Evolutionary conservation across 2,329 filamentous ascomycete genomes (phyloP).

Genomic region (Pseudopyricularia javanii): DNA sequence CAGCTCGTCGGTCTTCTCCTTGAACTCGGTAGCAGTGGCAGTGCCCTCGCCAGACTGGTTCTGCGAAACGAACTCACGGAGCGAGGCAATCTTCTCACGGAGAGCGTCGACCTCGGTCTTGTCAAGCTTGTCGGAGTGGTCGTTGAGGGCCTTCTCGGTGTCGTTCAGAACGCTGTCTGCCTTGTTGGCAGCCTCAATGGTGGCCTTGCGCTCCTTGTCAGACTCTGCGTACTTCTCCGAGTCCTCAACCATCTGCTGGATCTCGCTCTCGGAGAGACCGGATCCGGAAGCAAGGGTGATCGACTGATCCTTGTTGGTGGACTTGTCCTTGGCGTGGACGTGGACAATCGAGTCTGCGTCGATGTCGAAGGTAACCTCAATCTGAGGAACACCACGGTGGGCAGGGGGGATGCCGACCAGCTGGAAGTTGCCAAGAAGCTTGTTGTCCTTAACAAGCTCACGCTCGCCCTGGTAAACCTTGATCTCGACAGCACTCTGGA

Average conservation of each 20-base stretch:
- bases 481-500: slow-evolving; percentile 98
- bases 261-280: slow-evolving; percentile 88
- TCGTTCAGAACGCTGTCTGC: slow-evolving; percentile 94
- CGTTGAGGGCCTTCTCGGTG: slow-evolving; percentile 95
- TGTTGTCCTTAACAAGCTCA: slow-evolving; percentile 98
- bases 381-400: slow-evolving; percentile 88
- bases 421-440: slow-evolving; percentile 98
- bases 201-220: slow-evolving; percentile 92
- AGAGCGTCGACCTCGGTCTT: slow-evolving; percentile 90
- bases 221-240: slow-evolving; percentile 91
- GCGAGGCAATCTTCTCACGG: slow-evolving; percentile 78
- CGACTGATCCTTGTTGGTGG: slow-evolving; percentile 97
- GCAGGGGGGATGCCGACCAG: slow-evolving; percentile 93
- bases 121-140: slow-evolving; percentile 91
- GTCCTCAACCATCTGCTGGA: slow-evolving; percentile 94
- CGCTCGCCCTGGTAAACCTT: slow-evolving; percentile 99
- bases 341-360: slow-evolving; percentile 96
- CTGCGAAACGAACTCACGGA: slow-evolving; percentile 86
- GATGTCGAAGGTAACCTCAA: slow-evolving; percentile 98
- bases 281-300: slow-evolving; percentile 98
- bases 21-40: slow-evolving; percentile 82
- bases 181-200: slow-evolving; percentile 95
- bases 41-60: slow-evolving; percentile 84
- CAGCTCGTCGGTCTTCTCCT: slow-evolving; percentile 97
- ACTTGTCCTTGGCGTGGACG: slow-evolving; percentile 98